These are phyloP conservation scores for Monosporozyma servazzii DNA, from an alignment of 805 yeast species.

Conservation along the genomic window DNA sequence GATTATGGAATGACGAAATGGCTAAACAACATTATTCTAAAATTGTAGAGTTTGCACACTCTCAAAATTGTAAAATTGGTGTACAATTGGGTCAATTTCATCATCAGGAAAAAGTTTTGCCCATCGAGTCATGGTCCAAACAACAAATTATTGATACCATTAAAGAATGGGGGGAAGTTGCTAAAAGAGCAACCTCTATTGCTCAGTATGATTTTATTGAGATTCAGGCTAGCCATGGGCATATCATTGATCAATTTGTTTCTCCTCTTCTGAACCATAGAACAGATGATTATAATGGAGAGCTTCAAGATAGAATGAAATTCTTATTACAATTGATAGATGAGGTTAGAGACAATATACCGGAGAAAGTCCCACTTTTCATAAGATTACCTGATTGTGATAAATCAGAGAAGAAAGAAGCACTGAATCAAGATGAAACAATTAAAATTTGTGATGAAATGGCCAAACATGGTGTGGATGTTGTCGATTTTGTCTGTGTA, in stretches of 20 bases:
- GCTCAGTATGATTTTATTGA: slow-evolving; percentile 55
- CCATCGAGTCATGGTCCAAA: slow-evolving; percentile 34
- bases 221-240: slow-evolving; percentile 58
- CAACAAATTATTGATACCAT: slow-evolving; percentile 37
- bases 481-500: slow-evolving; percentile 47
- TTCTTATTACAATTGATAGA: slow-evolving; percentile 30
- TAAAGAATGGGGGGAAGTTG: slow-evolving; percentile 36
- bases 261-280: slow-evolving; percentile 41
- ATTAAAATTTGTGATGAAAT: slow-evolving; percentile 33
- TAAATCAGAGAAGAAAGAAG: slow-evolving; percentile 27
- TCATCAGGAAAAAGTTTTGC: slow-evolving; percentile 32
- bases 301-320: slow-evolving; percentile 47
- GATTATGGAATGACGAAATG: slow-evolving; percentile 43
- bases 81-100: slow-evolving; percentile 51
- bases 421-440: slow-evolving; percentile 41
- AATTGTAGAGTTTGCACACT: slow-evolving; percentile 39
- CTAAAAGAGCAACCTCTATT: slow-evolving; percentile 39
- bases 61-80: slow-evolving; percentile 39
- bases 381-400: slow-evolving; percentile 42
- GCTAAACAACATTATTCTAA: slow-evolving; percentile 31
- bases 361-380: slow-evolving; percentile 38
- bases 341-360: slow-evolving; percentile 34
- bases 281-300: slow-evolving; percentile 57
- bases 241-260: slow-evolving; percentile 41
- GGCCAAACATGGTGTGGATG: slow-evolving; percentile 38